phyloP scores from a whole-genome alignment of 306 rosid genomes.

The Hippophae gyantsensis region DNA sequence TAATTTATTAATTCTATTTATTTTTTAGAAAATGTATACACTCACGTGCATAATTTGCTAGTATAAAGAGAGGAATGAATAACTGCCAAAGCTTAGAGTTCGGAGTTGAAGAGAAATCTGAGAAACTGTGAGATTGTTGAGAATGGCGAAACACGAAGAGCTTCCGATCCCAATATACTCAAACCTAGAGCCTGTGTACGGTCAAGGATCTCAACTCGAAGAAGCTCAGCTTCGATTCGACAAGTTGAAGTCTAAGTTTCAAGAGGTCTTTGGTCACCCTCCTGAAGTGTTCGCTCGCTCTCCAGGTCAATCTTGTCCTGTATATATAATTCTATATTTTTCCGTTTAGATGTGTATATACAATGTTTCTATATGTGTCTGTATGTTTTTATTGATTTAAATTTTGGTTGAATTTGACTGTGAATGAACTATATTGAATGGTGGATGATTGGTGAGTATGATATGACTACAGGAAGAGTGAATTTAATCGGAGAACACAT shows the following conservation, averaged over 20 bases:
- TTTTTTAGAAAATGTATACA: no score
- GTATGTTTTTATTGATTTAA: background rate
- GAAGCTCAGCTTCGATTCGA: conserved; percentile 77
- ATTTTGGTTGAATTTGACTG: background rate
- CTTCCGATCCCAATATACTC: conserved; percentile 70
- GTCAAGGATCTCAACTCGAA: conserved; percentile 60
- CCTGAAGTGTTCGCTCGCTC: conserved; percentile 85
- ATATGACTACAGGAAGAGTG: conserved; percentile 68
- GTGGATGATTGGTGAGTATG: background rate
- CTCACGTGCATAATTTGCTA: no score
- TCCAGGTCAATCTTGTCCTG: conserved; percentile 44
- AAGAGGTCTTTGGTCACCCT: conserved; percentile 38
- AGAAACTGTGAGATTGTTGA: background rate
- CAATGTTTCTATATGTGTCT: background rate
- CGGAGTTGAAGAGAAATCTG: background rate
- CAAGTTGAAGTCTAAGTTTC: conserved; percentile 48
- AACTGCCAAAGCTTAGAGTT: background rate
- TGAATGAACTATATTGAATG: background rate
- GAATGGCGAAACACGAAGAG: conserved; percentile 72
- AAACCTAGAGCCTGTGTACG: conserved; percentile 55
- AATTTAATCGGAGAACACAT: conserved; percentile 97
- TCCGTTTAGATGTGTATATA: background rate
- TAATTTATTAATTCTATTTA: no score
- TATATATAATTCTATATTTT: background rate
- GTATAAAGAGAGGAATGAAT: no score